Conservation (phyloP, 2,329 filamentous ascomycete genomes). For the Aphanocladium album region DNA sequence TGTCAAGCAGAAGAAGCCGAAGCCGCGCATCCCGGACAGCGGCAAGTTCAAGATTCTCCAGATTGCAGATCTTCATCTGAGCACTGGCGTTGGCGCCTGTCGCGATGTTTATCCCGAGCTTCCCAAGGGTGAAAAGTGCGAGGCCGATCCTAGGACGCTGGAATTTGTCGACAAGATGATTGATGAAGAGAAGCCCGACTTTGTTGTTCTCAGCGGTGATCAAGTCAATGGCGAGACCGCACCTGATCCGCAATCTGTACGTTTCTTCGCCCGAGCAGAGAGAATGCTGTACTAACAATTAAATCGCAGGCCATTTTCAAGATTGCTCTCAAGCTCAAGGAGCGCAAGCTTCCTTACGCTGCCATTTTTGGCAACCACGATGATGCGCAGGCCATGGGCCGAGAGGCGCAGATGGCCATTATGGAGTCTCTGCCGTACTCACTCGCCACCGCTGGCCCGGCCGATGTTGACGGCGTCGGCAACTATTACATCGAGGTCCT, state of each 20-base stretch:
- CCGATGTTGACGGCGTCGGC: constrained; percentile 80
- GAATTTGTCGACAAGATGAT: constrained; percentile 81
- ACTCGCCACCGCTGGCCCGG: constrained; percentile 76
- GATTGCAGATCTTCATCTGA: constrained; percentile 87
- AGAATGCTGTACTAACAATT: constrained; percentile 18
- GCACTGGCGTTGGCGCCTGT: constrained; percentile 80
- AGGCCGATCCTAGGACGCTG: constrained; percentile 85
- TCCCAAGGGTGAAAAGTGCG: constrained; percentile 70
- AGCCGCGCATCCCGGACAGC: constrained; percentile 75
- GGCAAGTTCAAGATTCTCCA: constrained; percentile 98
- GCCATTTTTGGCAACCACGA: constrained; percentile 98
- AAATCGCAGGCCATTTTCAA: constrained; percentile 72
- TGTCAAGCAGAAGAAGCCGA: constrained; percentile 59
- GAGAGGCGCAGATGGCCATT: constrained; percentile 75
- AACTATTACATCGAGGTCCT: constrained; percentile 94
- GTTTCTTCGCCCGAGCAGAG: constrained; percentile 21
- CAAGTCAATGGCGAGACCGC: constrained; percentile 93
- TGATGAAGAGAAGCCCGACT: constrained; percentile 88
- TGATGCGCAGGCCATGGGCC: constrained; percentile 77
- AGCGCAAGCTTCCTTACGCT: constrained; percentile 86
- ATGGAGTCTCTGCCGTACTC: constrained; percentile 86
- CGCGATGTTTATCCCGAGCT: constrained; percentile 77
- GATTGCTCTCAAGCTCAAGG: constrained; percentile 75
- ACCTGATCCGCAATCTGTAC: constrained; percentile 79
- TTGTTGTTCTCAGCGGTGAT: constrained; percentile 88